Conservation (phyloP, 768 basidiomycete species). For the Ramaria rubella region DNA sequence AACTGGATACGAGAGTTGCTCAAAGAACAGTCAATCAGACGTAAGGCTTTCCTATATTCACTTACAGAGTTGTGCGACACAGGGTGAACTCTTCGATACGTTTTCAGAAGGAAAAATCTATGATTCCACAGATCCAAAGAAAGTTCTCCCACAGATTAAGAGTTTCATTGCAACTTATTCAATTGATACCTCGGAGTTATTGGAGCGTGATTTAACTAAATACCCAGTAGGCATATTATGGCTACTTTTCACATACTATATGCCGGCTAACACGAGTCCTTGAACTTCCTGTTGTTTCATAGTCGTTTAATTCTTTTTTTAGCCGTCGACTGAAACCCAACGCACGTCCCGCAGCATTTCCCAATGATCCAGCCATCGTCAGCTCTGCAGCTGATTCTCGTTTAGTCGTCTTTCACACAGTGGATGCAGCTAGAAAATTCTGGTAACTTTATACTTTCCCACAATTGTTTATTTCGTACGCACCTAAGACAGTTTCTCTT, state of each 20-base stretch:
- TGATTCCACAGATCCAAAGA: slow-evolving; percentile 28
- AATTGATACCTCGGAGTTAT: slow-evolving; percentile 56
- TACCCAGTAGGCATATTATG: slow-evolving; percentile 35
- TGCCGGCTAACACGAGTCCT: no score
- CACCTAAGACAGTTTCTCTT: background rate
- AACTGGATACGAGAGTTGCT: slow-evolving; percentile 35
- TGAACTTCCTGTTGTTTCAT: no score
- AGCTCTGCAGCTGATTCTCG: slow-evolving; percentile 70
- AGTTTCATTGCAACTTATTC: slow-evolving; percentile 51
- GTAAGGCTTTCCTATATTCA: slow-evolving; percentile 14
- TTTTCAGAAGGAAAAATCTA: slow-evolving; percentile 45
- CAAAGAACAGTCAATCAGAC: slow-evolving; percentile 46
- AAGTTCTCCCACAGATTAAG: slow-evolving; percentile 37
- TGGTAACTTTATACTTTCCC: slow-evolving; percentile 41
- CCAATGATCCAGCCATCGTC: slow-evolving; percentile 43
- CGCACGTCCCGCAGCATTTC: slow-evolving; percentile 55
- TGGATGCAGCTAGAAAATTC: slow-evolving; percentile 55
- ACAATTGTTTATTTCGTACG: background rate
- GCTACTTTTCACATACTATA: background rate
- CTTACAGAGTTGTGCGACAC: background rate
- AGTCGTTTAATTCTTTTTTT: slow-evolving; percentile 31
- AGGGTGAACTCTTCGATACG: background rate
- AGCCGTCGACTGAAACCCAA: slow-evolving; percentile 46
- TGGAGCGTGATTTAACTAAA: slow-evolving; percentile 51
- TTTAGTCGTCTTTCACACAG: slow-evolving; percentile 56